Conservation (phyloP, 2,329 filamentous ascomycete species). For the Claviceps spartinae region DNA sequence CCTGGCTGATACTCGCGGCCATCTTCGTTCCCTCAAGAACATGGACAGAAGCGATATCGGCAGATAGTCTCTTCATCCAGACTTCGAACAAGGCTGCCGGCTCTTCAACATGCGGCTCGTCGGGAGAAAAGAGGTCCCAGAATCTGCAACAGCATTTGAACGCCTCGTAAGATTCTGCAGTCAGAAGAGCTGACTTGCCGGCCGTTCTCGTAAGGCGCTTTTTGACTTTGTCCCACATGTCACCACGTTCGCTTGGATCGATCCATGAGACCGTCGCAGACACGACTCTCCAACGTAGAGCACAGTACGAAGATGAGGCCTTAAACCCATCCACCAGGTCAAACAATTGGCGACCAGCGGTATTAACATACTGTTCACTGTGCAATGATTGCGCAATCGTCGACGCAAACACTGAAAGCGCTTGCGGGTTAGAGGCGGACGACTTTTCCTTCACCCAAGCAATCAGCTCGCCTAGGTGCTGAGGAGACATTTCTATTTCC, state of each 20-base stretch:
- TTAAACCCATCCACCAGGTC: constrained; percentile 19
- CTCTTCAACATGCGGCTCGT: constrained; percentile 17
- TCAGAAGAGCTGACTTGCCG: constrained; percentile 18
- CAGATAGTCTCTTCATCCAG: constrained; percentile 21
- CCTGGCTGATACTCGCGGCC: constrained; percentile 7
- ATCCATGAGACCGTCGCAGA: constrained; percentile 24
- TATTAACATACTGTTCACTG: constrained; percentile 29
- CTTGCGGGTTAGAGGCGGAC: constrained; percentile 16
- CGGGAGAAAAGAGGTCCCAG: constrained; percentile 26
- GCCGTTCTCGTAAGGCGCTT: constrained; percentile 20
- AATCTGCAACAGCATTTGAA: constrained; percentile 25
- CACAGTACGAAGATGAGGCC: constrained; percentile 17
- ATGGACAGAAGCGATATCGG: constrained; percentile 15
- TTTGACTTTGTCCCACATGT: constrained; percentile 22
- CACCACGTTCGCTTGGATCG: constrained; percentile 14
- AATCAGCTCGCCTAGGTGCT: constrained; percentile 30
- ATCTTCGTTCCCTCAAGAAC: constrained; percentile 13
- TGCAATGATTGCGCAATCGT: constrained; percentile 28
- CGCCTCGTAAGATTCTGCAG: constrained; percentile 25
- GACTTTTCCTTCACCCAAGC: constrained; percentile 26
- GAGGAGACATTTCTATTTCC: constrained; percentile 29
- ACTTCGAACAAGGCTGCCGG: constrained; percentile 18
- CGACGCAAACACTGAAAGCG: constrained; percentile 29
- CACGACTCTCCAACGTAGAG: constrained; percentile 28
- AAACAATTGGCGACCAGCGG: constrained; percentile 24